These are phyloP conservation scores for Chondrus crispus DNA, from an alignment of 23 red algal species.

Conservation along the genomic window DNA sequence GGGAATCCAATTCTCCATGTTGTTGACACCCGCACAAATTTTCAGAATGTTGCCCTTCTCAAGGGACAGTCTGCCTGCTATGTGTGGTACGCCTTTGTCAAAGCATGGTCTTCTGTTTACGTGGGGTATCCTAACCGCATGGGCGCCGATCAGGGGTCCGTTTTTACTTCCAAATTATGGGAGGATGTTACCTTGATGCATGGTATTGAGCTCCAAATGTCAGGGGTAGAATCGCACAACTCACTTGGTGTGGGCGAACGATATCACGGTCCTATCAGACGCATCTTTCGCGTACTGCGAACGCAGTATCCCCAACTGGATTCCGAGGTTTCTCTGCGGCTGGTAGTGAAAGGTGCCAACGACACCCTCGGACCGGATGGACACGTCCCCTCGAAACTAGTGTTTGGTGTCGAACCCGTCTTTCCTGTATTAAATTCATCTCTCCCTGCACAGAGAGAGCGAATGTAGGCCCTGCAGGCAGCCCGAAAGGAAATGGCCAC, in stretches of 20 bases:
- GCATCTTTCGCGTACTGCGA: not conserved
- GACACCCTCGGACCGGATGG: not conserved
- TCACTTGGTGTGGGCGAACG: not conserved
- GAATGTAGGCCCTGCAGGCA: not conserved
- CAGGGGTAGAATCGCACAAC: not conserved
- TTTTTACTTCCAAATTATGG: not conserved
- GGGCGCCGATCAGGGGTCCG: not conserved
- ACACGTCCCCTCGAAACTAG: not conserved
- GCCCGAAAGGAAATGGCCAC: not conserved
- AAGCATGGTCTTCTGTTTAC: not conserved
- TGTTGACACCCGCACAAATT: slow-evolving; percentile 11
- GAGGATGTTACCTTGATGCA: not conserved
- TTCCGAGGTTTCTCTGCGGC: not conserved
- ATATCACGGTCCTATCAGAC: not conserved
- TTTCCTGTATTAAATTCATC: not conserved
- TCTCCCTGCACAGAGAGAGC: not conserved
- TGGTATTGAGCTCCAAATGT: not conserved
- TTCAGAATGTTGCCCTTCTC: not conserved
- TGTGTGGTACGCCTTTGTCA: not conserved
- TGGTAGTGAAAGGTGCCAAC: not conserved
- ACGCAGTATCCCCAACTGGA: not conserved
- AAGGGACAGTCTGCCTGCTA: not conserved
- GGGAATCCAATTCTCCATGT: slow-evolving; percentile 16
- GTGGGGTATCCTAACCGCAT: not conserved
- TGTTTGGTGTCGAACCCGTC: not conserved